Evolutionary conservation across 768 basidiomycete genomes (phyloP), one percentile per base, ranked within the genome.

Genomic region (Gautieria morchelliformis): DNA sequence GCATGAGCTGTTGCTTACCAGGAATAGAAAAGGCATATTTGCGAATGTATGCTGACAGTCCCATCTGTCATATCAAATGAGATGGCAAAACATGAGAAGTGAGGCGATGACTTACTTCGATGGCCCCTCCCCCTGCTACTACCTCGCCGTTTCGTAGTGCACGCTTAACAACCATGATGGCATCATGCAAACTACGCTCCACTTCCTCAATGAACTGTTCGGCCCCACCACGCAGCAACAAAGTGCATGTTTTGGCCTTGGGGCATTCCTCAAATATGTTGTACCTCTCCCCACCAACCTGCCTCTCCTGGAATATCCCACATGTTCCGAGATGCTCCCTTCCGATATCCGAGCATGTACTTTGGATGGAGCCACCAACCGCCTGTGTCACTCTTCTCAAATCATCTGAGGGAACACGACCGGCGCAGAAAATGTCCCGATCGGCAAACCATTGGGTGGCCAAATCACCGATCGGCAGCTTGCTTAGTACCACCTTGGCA

Each of bases 381-480:
- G 96, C 96, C 68, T 96, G 91, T 30, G 94, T 90, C 10, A 97
- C 95, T 53, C 96, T 80, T 64, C 91, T 86, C 47, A 99, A 78
- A 70, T 99, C 96, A 40, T 79, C 90, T 6, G 86, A 84, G 37
- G 85, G 79, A 40, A 99, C 96, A 53, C 96, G 90, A 41, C 96
- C 96, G 59, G 96, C 96, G 64, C 96, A 98, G 78, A 99, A 99
- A 66, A 99, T 97, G 67, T 94, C 87, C 37, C 96, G 84, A 74
- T 98, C 96, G 42, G 96, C 95, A 68, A 99, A 99, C 88, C 93
- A 99, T 68, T 98, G 96, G 3, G 96, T 98, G 1, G 96, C 96
- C 41, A 99, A 78, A 74, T 99, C 96, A 32, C 96, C 96, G 65
- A 98, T 98, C 11, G 96, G 96, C 10, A 99, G 81, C 72, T 97